Conservation (phyloP, 2,329 filamentous ascomycete genomes). For the Cladosporium sp. region DNA sequence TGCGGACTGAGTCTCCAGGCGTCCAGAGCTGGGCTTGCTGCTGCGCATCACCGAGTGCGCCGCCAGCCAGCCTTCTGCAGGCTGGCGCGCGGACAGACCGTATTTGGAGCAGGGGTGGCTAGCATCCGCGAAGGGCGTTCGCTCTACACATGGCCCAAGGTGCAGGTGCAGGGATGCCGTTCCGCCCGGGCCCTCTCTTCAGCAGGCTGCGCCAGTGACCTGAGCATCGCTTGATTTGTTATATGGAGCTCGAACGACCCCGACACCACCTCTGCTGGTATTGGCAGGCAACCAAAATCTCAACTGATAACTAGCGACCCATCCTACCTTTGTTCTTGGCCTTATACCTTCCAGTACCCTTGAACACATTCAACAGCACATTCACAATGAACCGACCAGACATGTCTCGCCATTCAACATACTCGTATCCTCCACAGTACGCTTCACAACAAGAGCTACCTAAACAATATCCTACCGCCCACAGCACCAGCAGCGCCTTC, state of each 20-base stretch:
- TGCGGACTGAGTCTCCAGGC: constrained; percentile 11
- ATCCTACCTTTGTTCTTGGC: background rate
- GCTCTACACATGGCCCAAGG: constrained; percentile 9
- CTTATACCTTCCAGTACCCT: background rate
- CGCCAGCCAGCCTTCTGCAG: constrained; percentile 1
- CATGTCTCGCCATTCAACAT: constrained; percentile 44
- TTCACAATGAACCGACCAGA: constrained; percentile 22
- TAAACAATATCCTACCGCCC: constrained; percentile 62
- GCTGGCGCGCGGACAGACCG: constrained; percentile 11
- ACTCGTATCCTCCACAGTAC: constrained; percentile 38
- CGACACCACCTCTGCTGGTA: constrained; percentile 1
- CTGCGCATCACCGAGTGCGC: constrained; percentile 6
- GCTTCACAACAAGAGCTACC: constrained; percentile 42
- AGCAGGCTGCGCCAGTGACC: constrained; percentile 11
- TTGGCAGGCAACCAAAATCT: background rate
- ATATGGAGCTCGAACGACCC: constrained; percentile 9
- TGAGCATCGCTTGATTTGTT: constrained; percentile 11
- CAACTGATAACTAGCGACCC: background rate
- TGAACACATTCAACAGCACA: background rate
- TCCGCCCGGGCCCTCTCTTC: constrained; percentile 10
- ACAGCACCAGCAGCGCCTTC: constrained; percentile 89
- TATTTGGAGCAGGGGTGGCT: constrained; percentile 13
- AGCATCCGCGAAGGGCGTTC: constrained; percentile 11
- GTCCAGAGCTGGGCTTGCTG: constrained; percentile 6
- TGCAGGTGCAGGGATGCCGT: constrained; percentile 10